These are phyloP conservation scores for Eucalyptus urophylla DNA, from an alignment of 345 rosid genomes.

Conservation along the genomic window DNA sequence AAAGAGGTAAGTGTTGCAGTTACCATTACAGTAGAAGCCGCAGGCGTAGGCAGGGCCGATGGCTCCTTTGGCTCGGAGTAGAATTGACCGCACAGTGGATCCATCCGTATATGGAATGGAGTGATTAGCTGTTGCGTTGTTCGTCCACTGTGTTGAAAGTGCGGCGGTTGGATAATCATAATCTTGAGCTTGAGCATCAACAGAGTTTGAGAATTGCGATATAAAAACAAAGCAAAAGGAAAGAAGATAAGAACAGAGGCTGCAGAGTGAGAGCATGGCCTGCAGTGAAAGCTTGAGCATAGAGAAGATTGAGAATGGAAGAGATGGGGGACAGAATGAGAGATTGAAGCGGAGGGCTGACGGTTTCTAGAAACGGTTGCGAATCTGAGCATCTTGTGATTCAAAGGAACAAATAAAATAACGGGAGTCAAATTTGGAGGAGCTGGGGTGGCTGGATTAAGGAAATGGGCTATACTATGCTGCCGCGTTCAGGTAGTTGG, in stretches of 20 bases:
- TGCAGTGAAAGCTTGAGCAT: neutral
- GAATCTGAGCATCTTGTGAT: neutral
- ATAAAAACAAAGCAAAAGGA: neutral
- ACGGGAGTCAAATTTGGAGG: neutral
- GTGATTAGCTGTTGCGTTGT: neutral
- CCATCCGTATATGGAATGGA: neutral
- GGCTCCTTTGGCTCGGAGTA: neutral
- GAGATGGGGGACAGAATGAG: neutral
- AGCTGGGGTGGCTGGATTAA: neutral
- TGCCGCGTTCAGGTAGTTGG: neutral
- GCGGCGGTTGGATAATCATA: neutral
- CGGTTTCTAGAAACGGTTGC: rapidly evolving
- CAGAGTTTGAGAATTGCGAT: neutral
- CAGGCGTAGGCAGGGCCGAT: neutral
- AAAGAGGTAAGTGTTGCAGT: neutral
- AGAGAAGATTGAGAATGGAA: neutral
- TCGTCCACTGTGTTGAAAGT: neutral
- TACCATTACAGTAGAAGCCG: neutral
- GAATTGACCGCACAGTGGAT: neutral
- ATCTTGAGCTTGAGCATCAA: neutral
- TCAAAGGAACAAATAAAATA: neutral
- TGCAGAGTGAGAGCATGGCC: neutral
- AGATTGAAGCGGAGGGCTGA: neutral
- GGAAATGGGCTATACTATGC: neutral
- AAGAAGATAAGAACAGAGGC: neutral